Evolutionary conservation across 2,329 filamentous ascomycete species (phyloP).

Genomic region (Talaromyces amestolkiae): DNA sequence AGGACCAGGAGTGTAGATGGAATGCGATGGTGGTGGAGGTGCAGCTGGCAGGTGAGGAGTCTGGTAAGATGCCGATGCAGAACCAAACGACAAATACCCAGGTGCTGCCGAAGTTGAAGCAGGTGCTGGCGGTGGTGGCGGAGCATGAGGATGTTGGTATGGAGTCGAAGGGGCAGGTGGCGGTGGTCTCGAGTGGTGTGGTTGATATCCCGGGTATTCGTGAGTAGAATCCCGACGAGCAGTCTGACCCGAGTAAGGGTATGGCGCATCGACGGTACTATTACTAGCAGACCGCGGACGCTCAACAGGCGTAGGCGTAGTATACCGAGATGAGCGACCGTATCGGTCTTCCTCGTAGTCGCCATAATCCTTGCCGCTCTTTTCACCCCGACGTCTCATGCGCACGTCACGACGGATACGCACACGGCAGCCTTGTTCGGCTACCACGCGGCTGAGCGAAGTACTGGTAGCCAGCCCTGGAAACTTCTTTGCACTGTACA

Average conservation of each 20-base stretch:
- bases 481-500: slow-evolving; percentile 98
- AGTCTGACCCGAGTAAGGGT: slow-evolving; percentile 42
- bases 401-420: slow-evolving; percentile 91
- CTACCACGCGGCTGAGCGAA: slow-evolving; percentile 79
- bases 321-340: slow-evolving; percentile 44
- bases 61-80: slow-evolving; percentile 42
- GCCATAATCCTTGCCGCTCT: slow-evolving; percentile 66
- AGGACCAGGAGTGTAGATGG: slow-evolving; percentile 27
- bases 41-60: slow-evolving; percentile 28
- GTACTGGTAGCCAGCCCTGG: slow-evolving; percentile 91
- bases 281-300: slow-evolving; percentile 61
- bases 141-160: slow-evolving; percentile 11
- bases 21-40: slow-evolving; percentile 31
- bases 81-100: slow-evolving; percentile 41
- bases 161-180: slow-evolving; percentile 31
- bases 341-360: slow-evolving; percentile 59
- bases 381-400: slow-evolving; percentile 79
- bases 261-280: slow-evolving; percentile 51
- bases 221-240: slow-evolving; percentile 52
- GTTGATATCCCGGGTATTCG: slow-evolving; percentile 24
- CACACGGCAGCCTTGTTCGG: slow-evolving; percentile 94
- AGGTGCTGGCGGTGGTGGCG: slow-evolving; percentile 40
- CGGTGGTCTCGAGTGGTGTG: slow-evolving; percentile 25
- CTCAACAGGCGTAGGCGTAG: slow-evolving; percentile 51
- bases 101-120: slow-evolving; percentile 32